These are phyloP conservation scores for Colletotrichum abscissum DNA, from an alignment of 2,329 filamentous ascomycete genomes.

Conservation along the genomic window DNA sequence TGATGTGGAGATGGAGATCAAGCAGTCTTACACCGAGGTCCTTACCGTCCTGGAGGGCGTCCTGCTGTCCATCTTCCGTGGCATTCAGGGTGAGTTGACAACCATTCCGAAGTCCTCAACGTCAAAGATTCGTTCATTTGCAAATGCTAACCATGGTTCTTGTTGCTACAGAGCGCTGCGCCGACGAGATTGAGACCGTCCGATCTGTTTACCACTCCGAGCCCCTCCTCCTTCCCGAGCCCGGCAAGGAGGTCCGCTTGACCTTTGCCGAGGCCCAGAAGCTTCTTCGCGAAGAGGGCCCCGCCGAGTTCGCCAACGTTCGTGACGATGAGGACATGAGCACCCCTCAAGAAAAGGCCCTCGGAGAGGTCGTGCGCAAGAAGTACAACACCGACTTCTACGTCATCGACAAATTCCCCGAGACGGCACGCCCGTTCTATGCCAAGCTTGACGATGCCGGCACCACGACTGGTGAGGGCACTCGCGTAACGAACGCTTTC, in stretches of 20 bases:
- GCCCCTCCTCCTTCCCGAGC: constrained; percentile 78
- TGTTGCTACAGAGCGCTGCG: constrained; percentile 63
- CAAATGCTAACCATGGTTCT: constrained; percentile 25
- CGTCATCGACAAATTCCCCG: constrained; percentile 95
- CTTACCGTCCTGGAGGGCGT: constrained; percentile 78
- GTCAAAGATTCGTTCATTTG: not conserved
- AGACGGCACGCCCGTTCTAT: constrained; percentile 90
- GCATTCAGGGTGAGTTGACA: constrained; percentile 59
- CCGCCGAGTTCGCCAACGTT: constrained; percentile 73
- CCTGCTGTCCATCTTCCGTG: constrained; percentile 82
- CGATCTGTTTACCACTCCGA: constrained; percentile 82
- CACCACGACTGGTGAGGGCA: constrained; percentile 50
- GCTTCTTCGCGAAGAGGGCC: constrained; percentile 80
- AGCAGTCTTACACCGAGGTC: constrained; percentile 82
- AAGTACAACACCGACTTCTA: constrained; percentile 98
- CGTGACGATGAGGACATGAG: constrained; percentile 82
- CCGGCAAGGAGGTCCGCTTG: constrained; percentile 80
- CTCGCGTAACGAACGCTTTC: constrained; percentile 71
- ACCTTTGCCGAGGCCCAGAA: constrained; percentile 83
- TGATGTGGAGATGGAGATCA: constrained; percentile 91
- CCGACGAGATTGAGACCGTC: constrained; percentile 78
- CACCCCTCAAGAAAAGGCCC: constrained; percentile 87
- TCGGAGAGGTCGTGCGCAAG: constrained; percentile 85
- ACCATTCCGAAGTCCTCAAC: not conserved
- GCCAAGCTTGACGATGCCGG: constrained; percentile 78